phyloP scores from a whole-genome alignment of 495 filamentous ascomycete species.

The Thozetella sp. region DNA sequence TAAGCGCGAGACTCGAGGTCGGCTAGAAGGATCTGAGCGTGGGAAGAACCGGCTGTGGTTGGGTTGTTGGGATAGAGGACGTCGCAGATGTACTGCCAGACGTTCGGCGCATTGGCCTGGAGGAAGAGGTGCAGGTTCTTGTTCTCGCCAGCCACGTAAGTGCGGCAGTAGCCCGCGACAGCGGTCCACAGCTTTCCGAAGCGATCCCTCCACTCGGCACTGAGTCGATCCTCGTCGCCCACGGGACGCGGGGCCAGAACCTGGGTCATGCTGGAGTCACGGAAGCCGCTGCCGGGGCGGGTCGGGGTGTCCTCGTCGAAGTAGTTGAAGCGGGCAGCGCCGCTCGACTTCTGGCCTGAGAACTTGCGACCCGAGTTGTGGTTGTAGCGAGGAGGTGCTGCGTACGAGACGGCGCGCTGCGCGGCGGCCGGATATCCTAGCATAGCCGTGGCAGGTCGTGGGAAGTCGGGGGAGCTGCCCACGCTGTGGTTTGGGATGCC shows the following conservation, averaged over 20 bases:
- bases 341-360: not conserved
- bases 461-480: not conserved
- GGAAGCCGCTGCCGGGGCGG: not conserved
- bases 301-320: not conserved
- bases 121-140: constrained; percentile 4
- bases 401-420: not conserved
- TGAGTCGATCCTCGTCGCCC: not conserved
- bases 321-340: not conserved
- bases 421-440: not conserved
- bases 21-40: constrained; percentile 21
- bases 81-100: constrained; percentile 29
- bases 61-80: constrained; percentile 11
- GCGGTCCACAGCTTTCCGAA: constrained; percentile 20
- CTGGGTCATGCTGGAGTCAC: not conserved
- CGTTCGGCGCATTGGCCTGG: constrained; percentile 8
- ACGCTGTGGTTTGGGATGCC: not conserved
- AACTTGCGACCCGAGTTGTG: not conserved
- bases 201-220: constrained; percentile 5
- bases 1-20: constrained; percentile 21
- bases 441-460: not conserved
- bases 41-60: constrained; percentile 12
- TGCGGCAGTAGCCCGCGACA: constrained; percentile 19
- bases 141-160: constrained; percentile 14
- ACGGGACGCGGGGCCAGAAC: not conserved
- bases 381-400: not conserved